Percentiles rank a stretch among this genome's conserved stretches.
Conservation (phyloP, 176 grass and related monocot species). For the Aegilops bicornis region DNA sequence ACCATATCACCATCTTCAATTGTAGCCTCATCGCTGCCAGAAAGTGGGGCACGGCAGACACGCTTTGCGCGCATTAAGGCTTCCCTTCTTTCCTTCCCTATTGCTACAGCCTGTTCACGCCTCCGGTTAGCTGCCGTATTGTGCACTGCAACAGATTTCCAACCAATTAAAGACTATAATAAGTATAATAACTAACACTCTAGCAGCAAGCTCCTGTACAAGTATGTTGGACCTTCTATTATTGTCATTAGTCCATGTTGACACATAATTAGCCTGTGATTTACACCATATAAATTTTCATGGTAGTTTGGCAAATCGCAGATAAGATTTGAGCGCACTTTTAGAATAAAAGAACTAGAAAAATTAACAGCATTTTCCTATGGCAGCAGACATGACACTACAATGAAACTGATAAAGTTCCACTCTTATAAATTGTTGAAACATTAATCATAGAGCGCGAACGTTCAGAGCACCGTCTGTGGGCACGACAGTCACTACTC, state of each 20-base stretch:
- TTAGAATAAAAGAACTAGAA: not conserved
- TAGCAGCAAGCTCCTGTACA: not conserved
- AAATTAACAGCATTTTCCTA: not conserved
- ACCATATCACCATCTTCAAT: slow-evolving; percentile 75
- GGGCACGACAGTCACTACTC: too few relatives aligned
- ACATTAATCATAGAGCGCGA: too few relatives aligned
- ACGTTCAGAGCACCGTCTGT: too few relatives aligned
- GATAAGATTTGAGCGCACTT: not conserved
- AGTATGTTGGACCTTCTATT: not conserved
- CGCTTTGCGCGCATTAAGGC: slow-evolving; percentile 95
- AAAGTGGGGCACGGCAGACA: slow-evolving; percentile 66
- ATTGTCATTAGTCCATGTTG: not conserved
- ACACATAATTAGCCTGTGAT: slow-evolving; percentile 8
- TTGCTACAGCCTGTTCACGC: slow-evolving; percentile 68
- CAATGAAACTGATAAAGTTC: not conserved
- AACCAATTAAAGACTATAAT: slow-evolving; percentile 24
- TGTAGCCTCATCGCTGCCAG: slow-evolving; percentile 49
- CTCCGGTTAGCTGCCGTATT: slow-evolving; percentile 56
- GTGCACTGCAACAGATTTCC: slow-evolving; percentile 60
- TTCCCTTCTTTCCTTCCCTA: slow-evolving; percentile 95
- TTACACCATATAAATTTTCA: not conserved
- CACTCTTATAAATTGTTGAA: not conserved
- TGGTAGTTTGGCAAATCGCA: not conserved
- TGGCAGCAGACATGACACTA: not conserved
- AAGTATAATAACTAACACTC: not conserved